These are phyloP conservation scores for Stephanodiscus triporus DNA, from an alignment of 108 stramenopile genomes.

Conservation along the genomic window DNA sequence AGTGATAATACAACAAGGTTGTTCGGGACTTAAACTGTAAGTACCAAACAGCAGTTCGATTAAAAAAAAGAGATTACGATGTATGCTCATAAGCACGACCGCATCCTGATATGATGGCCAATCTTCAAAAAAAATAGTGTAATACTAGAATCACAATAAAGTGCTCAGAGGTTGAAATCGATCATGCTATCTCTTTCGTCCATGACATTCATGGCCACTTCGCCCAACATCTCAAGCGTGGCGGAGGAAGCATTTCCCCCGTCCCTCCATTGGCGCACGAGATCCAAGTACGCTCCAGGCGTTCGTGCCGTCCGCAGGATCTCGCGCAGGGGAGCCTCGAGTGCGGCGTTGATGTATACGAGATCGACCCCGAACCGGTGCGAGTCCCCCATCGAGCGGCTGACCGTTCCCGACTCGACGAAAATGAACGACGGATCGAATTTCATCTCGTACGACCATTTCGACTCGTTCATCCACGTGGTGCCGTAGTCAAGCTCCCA, in stretches of 20 bases:
- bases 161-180: constrained; percentile 37
- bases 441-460: constrained; percentile 72
- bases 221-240: constrained; percentile 29
- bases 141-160: too few species aligned
- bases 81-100: background rate
- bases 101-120: constrained; percentile 22
- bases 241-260: constrained; percentile 8
- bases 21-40: constrained; percentile 21
- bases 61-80: constrained; percentile 9
- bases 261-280: constrained; percentile 22
- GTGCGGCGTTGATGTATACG: constrained; percentile 45
- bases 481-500: constrained; percentile 68
- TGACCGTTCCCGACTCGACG: constrained; percentile 57
- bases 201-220: constrained; percentile 32
- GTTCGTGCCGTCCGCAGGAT: constrained; percentile 5
- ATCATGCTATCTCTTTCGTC: constrained; percentile 10
- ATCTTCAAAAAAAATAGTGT: too few species aligned
- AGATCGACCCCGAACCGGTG: constrained; percentile 41
- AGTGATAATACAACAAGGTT: constrained; percentile 18
- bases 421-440: constrained; percentile 65
- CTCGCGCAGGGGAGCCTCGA: constrained; percentile 22
- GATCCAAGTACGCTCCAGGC: constrained; percentile 24
- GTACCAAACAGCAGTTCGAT: background rate
- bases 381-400: constrained; percentile 29
- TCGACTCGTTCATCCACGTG: constrained; percentile 62